These are phyloP conservation scores for Gossypium aridum DNA, from an alignment of 441 rosid genomes.

Conservation along the genomic window DNA sequence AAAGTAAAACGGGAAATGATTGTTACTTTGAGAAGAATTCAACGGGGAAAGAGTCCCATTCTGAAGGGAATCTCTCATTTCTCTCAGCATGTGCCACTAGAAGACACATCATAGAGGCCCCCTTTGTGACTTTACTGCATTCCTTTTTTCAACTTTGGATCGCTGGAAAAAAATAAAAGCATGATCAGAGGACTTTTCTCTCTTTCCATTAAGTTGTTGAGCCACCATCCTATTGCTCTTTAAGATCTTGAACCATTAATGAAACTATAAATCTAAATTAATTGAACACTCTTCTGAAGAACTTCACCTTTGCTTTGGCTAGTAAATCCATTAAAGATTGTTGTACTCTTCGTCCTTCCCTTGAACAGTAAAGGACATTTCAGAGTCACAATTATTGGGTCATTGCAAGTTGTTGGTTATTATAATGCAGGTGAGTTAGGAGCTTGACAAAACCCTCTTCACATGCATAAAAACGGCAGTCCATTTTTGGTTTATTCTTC, in stretches of 20 bases:
- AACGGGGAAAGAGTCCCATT: conserved; percentile 11
- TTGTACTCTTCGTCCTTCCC: background rate
- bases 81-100: conserved; percentile 23
- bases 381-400: background rate
- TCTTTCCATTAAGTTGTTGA: background rate
- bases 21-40: background rate
- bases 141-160: conserved; percentile 9
- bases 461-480: background rate
- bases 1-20: background rate
- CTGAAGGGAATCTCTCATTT: conserved; percentile 22
- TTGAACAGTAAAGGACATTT: background rate
- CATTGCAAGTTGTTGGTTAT: background rate
- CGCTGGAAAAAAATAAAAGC: conserved; percentile 11
- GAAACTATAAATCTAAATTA: background rate
- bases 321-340: background rate
- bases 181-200: background rate
- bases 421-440: background rate
- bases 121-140: conserved; percentile 3
- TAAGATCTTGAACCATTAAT: background rate
- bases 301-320: background rate
- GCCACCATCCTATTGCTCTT: background rate
- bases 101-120: background rate
- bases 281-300: background rate
- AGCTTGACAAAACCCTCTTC: background rate
- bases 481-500: background rate